A percentile compares a stretch with the other conserved stretches of the same genome.
Conservation (phyloP, 768 basidiomycete genomes). For the Suillus placidus region DNA sequence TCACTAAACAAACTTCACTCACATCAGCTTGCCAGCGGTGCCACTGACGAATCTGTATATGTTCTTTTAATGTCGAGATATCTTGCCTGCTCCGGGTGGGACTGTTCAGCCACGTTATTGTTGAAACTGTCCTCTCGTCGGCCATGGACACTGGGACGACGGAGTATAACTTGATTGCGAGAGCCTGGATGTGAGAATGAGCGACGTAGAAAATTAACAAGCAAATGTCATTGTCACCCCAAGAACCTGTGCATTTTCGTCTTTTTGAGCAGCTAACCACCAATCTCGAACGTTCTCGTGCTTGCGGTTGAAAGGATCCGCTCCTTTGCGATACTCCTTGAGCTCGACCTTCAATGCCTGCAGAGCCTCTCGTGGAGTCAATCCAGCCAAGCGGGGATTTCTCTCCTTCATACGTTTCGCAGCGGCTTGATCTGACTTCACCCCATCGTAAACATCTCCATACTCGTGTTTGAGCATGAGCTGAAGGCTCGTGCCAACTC, state of each 20-base stretch:
- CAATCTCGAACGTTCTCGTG: too few species aligned
- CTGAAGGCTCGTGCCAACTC: too few species aligned
- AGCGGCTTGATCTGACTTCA: not conserved
- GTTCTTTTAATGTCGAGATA: conserved; percentile 11
- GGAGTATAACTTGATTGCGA: conserved; percentile 11
- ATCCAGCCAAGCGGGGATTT: conserved; percentile 9
- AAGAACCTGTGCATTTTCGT: too few species aligned
- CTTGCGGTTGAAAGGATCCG: conserved; percentile 8
- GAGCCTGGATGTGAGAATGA: conserved; percentile 3
- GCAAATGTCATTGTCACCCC: too few species aligned
- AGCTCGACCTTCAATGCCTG: conserved; percentile 2
- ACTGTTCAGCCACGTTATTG: conserved; percentile 17
- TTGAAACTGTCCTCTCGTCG: conserved; percentile 16
- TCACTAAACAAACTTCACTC: too few species aligned
- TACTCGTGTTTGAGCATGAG: too few species aligned
- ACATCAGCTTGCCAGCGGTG: not conserved
- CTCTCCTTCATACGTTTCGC: conserved; percentile 1
- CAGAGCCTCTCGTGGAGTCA: conserved; percentile 8
- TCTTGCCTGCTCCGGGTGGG: conserved; percentile 6
- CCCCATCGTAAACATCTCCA: too few species aligned
- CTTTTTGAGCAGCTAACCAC: too few species aligned
- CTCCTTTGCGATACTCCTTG: conserved; percentile 8
- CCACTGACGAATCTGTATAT: conserved; percentile 15
- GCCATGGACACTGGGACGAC: conserved; percentile 11
- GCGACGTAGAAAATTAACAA: too few species aligned